Evolutionary conservation across 2,329 filamentous ascomycete genomes (phyloP).

Genomic region (Colletotrichum sp.): DNA sequence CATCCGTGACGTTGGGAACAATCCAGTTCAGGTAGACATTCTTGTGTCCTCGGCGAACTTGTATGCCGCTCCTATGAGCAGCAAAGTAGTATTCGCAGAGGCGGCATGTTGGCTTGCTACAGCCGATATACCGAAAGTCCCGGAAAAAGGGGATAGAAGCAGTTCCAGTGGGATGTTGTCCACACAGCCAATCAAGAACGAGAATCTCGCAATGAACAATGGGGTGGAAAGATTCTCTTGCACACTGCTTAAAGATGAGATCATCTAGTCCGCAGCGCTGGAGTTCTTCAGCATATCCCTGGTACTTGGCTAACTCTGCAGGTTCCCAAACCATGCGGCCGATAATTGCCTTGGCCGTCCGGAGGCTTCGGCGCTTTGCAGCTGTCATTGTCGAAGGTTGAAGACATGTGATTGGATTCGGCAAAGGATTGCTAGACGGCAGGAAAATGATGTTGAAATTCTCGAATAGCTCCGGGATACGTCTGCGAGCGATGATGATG

Average conservation of each 20-base stretch:
- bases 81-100: conserved; percentile 26
- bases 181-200: conserved; percentile 6
- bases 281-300: not conserved
- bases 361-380: not conserved
- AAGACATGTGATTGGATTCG: conserved; percentile 22
- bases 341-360: conserved; percentile 24
- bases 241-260: too few relatives aligned
- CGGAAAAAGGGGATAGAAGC: conserved; percentile 4
- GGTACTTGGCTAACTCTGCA: not conserved
- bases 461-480: conserved; percentile 36
- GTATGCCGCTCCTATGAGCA: conserved; percentile 10
- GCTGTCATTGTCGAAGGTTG: conserved; percentile 6
- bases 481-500: conserved; percentile 25
- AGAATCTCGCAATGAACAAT: conserved; percentile 23
- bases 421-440: conserved; percentile 24
- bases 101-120: conserved; percentile 27
- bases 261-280: not conserved
- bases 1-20: conserved; percentile 8
- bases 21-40: conserved; percentile 24
- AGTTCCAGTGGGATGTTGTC: not conserved
- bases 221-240: not conserved
- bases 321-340: conserved; percentile 21
- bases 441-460: conserved; percentile 26
- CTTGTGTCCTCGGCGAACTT: conserved; percentile 16
- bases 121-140: conserved; percentile 24